Evolutionary conservation across 2,329 filamentous ascomycete genomes (phyloP).

Genomic region (Tolypocladium cylindrosporum): DNA sequence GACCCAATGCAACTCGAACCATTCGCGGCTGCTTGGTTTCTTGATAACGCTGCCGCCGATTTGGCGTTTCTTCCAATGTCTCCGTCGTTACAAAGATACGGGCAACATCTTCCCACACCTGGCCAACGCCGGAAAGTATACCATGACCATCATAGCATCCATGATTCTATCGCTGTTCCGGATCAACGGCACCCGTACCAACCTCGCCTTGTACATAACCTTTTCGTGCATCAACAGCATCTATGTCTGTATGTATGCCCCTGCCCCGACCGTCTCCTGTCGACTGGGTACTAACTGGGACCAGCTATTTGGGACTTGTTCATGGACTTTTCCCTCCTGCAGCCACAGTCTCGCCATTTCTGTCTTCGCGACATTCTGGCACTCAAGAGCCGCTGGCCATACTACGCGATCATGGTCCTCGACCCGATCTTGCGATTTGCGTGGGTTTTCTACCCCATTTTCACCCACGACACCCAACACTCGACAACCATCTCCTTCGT

Average conservation of each 20-base stretch:
- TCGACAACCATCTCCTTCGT: conserved; percentile 73
- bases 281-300: neutral
- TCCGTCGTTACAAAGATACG: conserved; percentile 83
- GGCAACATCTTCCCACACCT: conserved; percentile 83
- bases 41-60: conserved; percentile 74
- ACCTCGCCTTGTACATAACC: conserved; percentile 65
- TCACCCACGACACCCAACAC: conserved; percentile 69
- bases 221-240: conserved; percentile 75
- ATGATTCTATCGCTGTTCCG: conserved; percentile 75
- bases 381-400: conserved; percentile 69
- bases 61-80: conserved; percentile 83
- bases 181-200: conserved; percentile 46
- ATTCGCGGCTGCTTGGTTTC: conserved; percentile 79
- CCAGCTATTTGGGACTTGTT: conserved; percentile 80
- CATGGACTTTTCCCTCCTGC: conserved; percentile 93
- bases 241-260: conserved; percentile 58
- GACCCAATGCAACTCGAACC: conserved; percentile 69
- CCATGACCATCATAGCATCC: conserved; percentile 71
- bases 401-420: conserved; percentile 75
- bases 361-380: conserved; percentile 70
- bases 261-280: neutral
- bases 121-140: conserved; percentile 86
- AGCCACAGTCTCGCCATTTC: conserved; percentile 57
- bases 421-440: conserved; percentile 84
- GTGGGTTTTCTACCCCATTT: conserved; percentile 91